phyloP scores from a whole-genome alignment of 169 alveolate genomes.

The Miamiensis avidus region DNA sequence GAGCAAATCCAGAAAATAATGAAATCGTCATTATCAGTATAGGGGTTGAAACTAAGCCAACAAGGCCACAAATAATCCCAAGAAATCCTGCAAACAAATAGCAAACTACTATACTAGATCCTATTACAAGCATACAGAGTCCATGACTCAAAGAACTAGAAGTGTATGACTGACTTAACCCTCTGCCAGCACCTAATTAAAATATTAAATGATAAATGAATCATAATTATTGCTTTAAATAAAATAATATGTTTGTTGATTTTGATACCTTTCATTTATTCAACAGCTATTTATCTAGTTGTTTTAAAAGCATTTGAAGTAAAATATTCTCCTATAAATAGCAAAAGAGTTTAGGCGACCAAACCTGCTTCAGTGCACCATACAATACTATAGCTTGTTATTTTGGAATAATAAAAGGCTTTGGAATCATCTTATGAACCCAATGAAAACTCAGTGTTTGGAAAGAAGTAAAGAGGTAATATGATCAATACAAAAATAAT shows the following conservation, averaged over 20 bases:
- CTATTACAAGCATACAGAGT: neutral
- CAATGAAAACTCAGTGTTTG: neutral
- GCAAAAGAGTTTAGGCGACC: neutral
- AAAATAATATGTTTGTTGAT: too few species aligned
- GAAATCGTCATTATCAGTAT: conserved; percentile 1
- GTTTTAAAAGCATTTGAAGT: neutral
- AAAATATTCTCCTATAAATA: neutral
- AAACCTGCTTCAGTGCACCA: neutral
- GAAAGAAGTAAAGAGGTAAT: neutral
- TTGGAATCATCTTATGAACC: neutral
- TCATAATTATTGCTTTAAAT: too few species aligned
- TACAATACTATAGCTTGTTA: neutral
- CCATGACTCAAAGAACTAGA: neutral
- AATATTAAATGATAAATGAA: too few species aligned
- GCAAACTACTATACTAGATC: conserved; percentile 1
- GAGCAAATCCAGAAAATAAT: conserved; percentile 13
- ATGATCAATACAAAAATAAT: too few species aligned
- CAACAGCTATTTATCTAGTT: neutral
- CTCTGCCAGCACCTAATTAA: neutral
- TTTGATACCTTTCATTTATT: neutral
- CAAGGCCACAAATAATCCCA: conserved; percentile 5
- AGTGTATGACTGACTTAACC: neutral
- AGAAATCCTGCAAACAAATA: conserved; percentile 8
- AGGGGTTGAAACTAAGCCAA: conserved; percentile 18
- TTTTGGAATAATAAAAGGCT: neutral